These are phyloP conservation scores for Fusarium pilosicola DNA, from an alignment of 2,329 filamentous ascomycete genomes.

Conservation along the genomic window DNA sequence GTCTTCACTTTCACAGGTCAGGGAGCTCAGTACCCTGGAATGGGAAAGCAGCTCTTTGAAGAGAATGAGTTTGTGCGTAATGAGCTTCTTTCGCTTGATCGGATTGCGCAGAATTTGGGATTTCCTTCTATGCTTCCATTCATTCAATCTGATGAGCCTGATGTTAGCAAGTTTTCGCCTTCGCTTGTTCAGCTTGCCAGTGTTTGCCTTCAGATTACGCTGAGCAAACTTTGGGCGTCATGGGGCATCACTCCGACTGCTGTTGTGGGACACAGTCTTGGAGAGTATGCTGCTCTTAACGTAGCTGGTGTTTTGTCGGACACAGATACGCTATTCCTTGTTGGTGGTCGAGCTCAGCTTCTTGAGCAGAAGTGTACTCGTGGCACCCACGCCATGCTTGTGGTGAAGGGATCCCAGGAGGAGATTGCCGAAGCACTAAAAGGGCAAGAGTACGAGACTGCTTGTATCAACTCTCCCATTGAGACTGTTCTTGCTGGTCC, in stretches of 20 bases:
- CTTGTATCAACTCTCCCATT: slow-evolving; percentile 72
- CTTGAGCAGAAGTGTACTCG: slow-evolving; percentile 63
- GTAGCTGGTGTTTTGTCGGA: slow-evolving; percentile 71
- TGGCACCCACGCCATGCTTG: slow-evolving; percentile 49
- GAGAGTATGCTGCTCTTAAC: slow-evolving; percentile 58
- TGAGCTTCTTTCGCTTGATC: slow-evolving; percentile 48
- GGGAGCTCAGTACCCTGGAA: slow-evolving; percentile 49
- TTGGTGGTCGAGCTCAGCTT: slow-evolving; percentile 67
- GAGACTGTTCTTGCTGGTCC: slow-evolving; percentile 62
- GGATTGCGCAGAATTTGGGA: slow-evolving; percentile 43
- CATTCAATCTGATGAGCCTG: slow-evolving; percentile 20
- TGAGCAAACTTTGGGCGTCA: slow-evolving; percentile 53
- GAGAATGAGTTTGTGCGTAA: slow-evolving; percentile 46
- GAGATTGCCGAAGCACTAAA: slow-evolving; percentile 13
- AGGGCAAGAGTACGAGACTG: slow-evolving; percentile 46
- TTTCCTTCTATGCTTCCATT: slow-evolving; percentile 51
- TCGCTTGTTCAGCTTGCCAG: slow-evolving; percentile 52
- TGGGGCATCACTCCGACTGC: slow-evolving; percentile 54
- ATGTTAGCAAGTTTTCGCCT: slow-evolving; percentile 31
- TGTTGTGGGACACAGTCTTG: slow-evolving; percentile 60
- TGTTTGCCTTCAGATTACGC: slow-evolving; percentile 53
- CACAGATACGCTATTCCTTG: slow-evolving; percentile 69
- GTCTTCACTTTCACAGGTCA: slow-evolving; percentile 59
- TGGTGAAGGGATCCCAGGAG: slow-evolving; percentile 41
- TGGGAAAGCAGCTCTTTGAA: slow-evolving; percentile 50